A percentile compares a stretch with the other conserved stretches of the same genome.
Conservation (phyloP, 345 rosid genomes). For the Bruguiera sexangula region DNA sequence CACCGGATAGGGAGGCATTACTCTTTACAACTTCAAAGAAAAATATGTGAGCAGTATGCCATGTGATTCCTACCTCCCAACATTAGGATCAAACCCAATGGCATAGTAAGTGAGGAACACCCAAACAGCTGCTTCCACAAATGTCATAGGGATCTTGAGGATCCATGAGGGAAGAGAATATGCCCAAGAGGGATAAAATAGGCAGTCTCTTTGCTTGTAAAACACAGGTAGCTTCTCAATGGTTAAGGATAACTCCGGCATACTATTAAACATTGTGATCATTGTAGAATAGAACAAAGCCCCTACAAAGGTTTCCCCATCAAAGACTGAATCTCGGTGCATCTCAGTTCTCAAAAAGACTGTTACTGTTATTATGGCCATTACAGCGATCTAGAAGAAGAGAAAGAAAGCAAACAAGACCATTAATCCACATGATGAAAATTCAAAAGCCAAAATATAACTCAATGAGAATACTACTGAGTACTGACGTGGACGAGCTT, state of each 20-base stretch:
- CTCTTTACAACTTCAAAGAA: too few relatives aligned
- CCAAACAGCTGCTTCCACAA: conserved; percentile 56
- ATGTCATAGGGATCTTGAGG: conserved; percentile 60
- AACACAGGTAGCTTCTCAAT: conserved; percentile 72
- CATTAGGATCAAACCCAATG: conserved; percentile 62
- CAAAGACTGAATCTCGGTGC: conserved; percentile 4
- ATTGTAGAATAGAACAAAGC: conserved; percentile 19
- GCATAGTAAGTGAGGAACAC: conserved; percentile 59
- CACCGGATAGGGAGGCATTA: too few relatives aligned
- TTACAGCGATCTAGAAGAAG: neutral
- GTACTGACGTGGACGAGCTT: conserved; percentile 48
- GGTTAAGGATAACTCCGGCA: conserved; percentile 68
- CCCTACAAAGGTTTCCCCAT: conserved; percentile 3
- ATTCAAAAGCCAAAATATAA: too few relatives aligned
- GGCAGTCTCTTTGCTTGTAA: conserved; percentile 66
- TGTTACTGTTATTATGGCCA: neutral
- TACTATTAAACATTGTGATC: conserved; percentile 58
- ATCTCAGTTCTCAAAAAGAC: conserved; percentile 10
- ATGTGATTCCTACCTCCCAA: conserved; percentile 45
- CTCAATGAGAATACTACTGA: neutral
- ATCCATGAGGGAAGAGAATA: conserved; percentile 78
- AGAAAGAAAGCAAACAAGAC: too few relatives aligned
- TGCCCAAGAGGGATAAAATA: conserved; percentile 72
- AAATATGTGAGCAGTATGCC: too few relatives aligned
- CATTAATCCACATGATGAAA: too few relatives aligned